These are phyloP conservation scores for Crataegus laevigata DNA, from an alignment of 306 rosid genomes.

Conservation along the genomic window DNA sequence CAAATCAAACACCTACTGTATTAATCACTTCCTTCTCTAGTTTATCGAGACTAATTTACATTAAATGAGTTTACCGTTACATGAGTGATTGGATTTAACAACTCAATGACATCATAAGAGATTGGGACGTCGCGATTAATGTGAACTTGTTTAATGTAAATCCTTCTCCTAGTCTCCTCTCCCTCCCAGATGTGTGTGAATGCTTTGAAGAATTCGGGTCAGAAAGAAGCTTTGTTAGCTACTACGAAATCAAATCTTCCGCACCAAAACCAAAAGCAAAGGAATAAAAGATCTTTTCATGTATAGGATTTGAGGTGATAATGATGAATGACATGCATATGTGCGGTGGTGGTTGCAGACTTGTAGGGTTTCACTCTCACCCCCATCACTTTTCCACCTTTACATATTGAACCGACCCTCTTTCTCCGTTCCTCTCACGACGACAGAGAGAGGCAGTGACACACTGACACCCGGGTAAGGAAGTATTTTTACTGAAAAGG, in stretches of 20 bases:
- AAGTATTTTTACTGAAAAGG: too few species aligned
- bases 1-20: constrained; percentile 53
- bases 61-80: too few species aligned
- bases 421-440: background rate
- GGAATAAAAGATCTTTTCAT: background rate
- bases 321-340: constrained; percentile 10
- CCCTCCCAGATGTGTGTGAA: background rate
- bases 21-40: background rate
- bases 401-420: background rate
- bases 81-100: too few species aligned
- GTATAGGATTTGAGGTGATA: background rate
- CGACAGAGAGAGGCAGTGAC: background rate
- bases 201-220: background rate
- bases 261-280: background rate
- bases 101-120: too few species aligned
- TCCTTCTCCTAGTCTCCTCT: too few species aligned
- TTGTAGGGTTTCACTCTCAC: constrained; percentile 10
- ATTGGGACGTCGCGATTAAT: too few species aligned
- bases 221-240: background rate
- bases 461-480: background rate
- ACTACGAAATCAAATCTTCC: background rate
- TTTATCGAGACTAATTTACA: too few species aligned
- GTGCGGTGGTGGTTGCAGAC: constrained; percentile 35
- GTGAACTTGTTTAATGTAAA: background rate
- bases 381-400: constrained; percentile 28